Conservation (phyloP, 73 alveolate genomes). For the Chromera velia region DNA sequence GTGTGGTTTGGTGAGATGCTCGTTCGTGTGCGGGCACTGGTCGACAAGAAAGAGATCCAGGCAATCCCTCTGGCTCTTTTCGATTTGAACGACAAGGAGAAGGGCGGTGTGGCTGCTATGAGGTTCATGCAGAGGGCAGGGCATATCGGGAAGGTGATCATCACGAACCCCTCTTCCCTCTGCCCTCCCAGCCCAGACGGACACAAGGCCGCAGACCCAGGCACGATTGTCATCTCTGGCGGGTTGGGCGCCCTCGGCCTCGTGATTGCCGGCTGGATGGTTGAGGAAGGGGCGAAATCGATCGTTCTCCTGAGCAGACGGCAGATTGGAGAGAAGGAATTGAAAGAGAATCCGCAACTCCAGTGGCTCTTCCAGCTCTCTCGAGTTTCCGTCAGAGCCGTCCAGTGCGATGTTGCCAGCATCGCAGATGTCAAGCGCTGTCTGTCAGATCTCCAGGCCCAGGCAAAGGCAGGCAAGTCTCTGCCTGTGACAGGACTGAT, state of each 20-base stretch:
- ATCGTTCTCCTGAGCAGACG: constrained; percentile 33
- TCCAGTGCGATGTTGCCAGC: too few species aligned
- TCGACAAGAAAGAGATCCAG: neutral
- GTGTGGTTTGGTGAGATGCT: neutral
- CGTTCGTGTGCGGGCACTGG: neutral
- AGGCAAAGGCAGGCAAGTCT: too few species aligned
- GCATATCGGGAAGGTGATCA: constrained; percentile 41
- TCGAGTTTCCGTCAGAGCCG: too few species aligned
- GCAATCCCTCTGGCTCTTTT: neutral
- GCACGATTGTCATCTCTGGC: constrained; percentile 20
- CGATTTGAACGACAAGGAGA: constrained; percentile 16
- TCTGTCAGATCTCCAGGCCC: too few species aligned
- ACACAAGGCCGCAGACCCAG: neutral
- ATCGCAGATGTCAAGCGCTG: too few species aligned
- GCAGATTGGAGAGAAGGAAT: too few species aligned
- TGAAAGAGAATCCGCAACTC: too few species aligned
- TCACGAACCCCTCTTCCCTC: neutral
- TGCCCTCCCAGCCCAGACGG: too few species aligned
- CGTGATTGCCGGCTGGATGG: constrained; percentile 17
- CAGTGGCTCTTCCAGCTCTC: too few species aligned
- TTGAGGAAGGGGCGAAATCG: constrained; percentile 40
- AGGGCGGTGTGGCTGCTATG: constrained; percentile 21
- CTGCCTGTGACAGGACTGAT: too few species aligned
- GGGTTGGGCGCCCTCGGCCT: constrained; percentile 44
- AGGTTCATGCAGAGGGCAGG: constrained; percentile 35